Base-by-base conservation (phyloP, 257 asterid species). In the Petrea volubilis region DNA sequence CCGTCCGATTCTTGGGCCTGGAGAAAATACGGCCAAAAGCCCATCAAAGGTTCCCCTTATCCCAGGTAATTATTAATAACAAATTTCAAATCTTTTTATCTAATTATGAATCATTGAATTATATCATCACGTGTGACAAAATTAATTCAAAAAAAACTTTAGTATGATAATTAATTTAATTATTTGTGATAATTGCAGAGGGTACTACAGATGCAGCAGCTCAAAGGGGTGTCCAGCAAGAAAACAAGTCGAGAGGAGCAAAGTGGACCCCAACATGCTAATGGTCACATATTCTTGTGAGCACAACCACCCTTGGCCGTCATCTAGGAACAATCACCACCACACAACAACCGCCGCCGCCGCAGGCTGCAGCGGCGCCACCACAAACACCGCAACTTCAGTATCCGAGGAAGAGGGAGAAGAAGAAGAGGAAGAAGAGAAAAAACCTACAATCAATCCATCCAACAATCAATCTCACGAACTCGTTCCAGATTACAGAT, bases 1-100 rank as follows among this genome's bases (percentile, higher is more conserved):
- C 99, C 98, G 67, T 88, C 89, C 7, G 99, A 94, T 88, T 88
- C 97, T 44, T 94, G 99, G 97, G 92, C 98, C 40, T 94, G 99
- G 99, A 83, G 99, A 49, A 94, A 94, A 77, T 91, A 93, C 75
- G 98, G 98, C 59, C 98, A 92, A 64, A 92, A 92, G 74, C 98
- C 98, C 62, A 90, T 93, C 75, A 90, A 94, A 78, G 98, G 97
- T 27, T 94, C 98, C 58, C 98, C 98, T 0, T 89, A 89, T 78
- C 99, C 99, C 1, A 86, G 99, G 99, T 89, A 82, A 20, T n/a
- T 64, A 47, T 1, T 13, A 27, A 28, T 36, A 14, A 18, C n/a
- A 20, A 1, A 20, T 60, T 38, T 50, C 58, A 44, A 44, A 12
- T 44, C 50, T 3, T 5, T 40, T 13, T 13, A 44, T 14, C 18